Evolutionary conservation across 805 yeast genomes (phyloP), one percentile per base, ranked within the genome.

Genomic region (Nakazawaea holstii): DNA sequence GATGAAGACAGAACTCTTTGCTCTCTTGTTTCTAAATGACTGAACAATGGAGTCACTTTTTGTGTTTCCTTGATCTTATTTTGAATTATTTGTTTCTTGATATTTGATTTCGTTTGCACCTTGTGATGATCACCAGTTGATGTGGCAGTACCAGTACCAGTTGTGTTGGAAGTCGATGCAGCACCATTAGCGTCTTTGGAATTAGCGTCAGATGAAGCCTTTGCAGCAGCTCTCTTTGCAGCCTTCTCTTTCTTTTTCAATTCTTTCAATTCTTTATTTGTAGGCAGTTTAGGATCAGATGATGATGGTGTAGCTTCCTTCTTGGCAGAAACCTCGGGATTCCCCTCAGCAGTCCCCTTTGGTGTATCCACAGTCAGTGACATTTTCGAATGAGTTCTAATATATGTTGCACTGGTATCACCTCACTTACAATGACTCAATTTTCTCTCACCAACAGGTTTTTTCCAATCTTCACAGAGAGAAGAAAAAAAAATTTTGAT

Each of bases 181-280:
- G 43, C 6, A n/a, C n/a, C n/a, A n/a, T n/a, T n/a, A 46, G 17
- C 9, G 38, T 11, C 37, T 46, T 42, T 52, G 24, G 24, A 53
- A 32, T 49, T 33, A 27, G 38, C 59, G 49, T 67, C 90, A 43
- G 71, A 76, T 7, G 81, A 83, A 54, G 77, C 86, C 60, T 87
- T 90, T 53, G 82, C 80, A 2, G 96, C 96, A 2, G 96, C 94
- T 62, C 98, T 76, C 62, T 88, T 87, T 35, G 94, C 95, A 11
- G 94, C 94, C 67, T 92, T 91, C 59, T 90, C 96, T 57, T 80
- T 80, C 71, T 90, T 91, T 62, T 89, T 87, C 62, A 82, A 69
- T 57, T 88, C 97, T 63, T 91, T 91, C 52, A 88, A 72, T 64
- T 91, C 95, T 57, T 89, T 90, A 54, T 87, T 87, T 8, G 87